Evolutionary conservation across 2,329 filamentous ascomycete species (phyloP).

Genomic region (Sphaerulina musiva): DNA sequence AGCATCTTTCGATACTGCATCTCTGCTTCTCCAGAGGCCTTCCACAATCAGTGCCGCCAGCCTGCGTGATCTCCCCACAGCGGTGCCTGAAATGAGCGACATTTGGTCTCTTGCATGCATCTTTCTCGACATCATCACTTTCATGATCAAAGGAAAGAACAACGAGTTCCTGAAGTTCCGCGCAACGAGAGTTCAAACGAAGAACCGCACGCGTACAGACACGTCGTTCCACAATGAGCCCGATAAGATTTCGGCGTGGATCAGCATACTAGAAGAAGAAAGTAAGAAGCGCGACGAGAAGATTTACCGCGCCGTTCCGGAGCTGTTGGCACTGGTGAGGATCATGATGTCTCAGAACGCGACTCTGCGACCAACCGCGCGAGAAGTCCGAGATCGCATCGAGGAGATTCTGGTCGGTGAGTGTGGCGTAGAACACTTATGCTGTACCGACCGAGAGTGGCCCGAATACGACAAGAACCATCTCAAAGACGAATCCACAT

Average conservation of each 20-base stretch:
- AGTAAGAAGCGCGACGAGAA: conserved; percentile 21
- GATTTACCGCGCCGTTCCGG: conserved; percentile 38
- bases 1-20: conserved; percentile 10
- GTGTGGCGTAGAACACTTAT: conserved; percentile 28
- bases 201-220: conserved; percentile 41
- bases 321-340: conserved; percentile 37
- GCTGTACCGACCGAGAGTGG: conserved; percentile 29
- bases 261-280: conserved; percentile 42
- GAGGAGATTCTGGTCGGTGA: conserved; percentile 26
- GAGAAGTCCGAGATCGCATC: conserved; percentile 37
- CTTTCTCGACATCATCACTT: conserved; percentile 63
- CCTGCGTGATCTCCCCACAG: conserved; percentile 36
- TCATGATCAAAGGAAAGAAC: conserved; percentile 61
- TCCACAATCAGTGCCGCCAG: conserved; percentile 39
- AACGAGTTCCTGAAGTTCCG: conserved; percentile 62
- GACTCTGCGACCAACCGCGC: conserved; percentile 37
- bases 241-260: conserved; percentile 63
- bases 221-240: conserved; percentile 67
- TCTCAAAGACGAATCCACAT: conserved; percentile 6
- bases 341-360: conserved; percentile 41
- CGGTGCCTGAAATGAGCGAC: conserved; percentile 48
- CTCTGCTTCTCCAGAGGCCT: conserved; percentile 21
- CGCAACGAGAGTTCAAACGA: conserved; percentile 48
- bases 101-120: conserved; percentile 68
- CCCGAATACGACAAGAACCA: conserved; percentile 7